These are phyloP conservation scores for Canariomyces notabilis DNA, from an alignment of 2,329 filamentous ascomycete species.

Conservation along the genomic window DNA sequence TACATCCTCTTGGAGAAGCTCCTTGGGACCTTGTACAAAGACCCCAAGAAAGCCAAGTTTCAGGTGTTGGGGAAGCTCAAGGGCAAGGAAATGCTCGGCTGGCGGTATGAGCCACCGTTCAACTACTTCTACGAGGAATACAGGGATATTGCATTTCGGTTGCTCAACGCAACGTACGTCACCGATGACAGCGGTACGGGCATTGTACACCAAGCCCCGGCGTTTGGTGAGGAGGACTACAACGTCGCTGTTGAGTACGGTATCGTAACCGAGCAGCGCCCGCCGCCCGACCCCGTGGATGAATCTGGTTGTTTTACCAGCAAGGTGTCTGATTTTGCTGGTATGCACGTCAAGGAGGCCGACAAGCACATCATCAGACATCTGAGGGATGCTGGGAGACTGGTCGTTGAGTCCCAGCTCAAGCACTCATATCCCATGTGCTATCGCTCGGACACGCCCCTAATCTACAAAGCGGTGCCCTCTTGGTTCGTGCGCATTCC, in stretches of 20 bases:
- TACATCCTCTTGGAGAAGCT: constrained; percentile 82
- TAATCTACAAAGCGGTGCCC: constrained; percentile 88
- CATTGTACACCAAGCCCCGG: constrained; percentile 88
- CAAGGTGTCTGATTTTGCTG: constrained; percentile 73
- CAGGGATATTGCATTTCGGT: constrained; percentile 75
- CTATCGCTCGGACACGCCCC: constrained; percentile 86
- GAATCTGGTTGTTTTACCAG: constrained; percentile 74
- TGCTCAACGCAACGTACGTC: constrained; percentile 80
- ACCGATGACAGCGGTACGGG: constrained; percentile 87
- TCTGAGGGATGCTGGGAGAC: constrained; percentile 68
- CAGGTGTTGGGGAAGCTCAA: constrained; percentile 74
- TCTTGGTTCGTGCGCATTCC: constrained; percentile 93
- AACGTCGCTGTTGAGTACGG: constrained; percentile 71
- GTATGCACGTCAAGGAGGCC: constrained; percentile 84
- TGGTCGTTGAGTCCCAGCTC: constrained; percentile 81
- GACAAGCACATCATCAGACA: constrained; percentile 88
- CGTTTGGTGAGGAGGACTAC: constrained; percentile 96
- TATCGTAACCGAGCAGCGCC: constrained; percentile 68
- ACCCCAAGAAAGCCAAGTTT: constrained; percentile 91
- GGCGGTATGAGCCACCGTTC: constrained; percentile 86
- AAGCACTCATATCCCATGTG: constrained; percentile 93
- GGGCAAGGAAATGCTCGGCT: constrained; percentile 79
- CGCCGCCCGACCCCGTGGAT: constrained; percentile 88
- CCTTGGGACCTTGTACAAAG: constrained; percentile 81
- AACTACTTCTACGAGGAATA: constrained; percentile 87